A percentile compares a stretch with the other conserved stretches of the same genome.
phyloP scores from a whole-genome alignment of 495 filamentous ascomycete genomes.

The Bacidia gigantensis region DNA sequence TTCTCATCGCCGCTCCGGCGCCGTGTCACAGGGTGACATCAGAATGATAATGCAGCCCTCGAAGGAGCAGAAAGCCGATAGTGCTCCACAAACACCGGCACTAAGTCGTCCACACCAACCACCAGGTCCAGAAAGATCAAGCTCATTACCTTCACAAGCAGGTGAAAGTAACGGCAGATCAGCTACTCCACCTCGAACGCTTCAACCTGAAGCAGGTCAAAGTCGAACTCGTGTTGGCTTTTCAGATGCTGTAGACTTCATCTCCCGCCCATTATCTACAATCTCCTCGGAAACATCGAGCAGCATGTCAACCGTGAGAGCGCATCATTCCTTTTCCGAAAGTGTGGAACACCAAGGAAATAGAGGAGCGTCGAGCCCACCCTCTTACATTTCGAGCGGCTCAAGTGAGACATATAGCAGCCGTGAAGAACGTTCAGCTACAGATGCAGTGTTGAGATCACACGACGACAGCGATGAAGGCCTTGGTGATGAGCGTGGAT shows the following conservation, averaged over 20 bases:
- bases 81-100: conserved; percentile 57
- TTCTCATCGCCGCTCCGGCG: conserved; percentile 73
- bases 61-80: conserved; percentile 37
- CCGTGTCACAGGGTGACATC: conserved; percentile 74
- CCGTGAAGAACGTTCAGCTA: not conserved
- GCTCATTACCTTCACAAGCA: conserved; percentile 24
- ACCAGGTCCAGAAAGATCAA: conserved; percentile 24
- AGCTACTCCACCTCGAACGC: conserved; percentile 17
- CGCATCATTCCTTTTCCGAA: conserved; percentile 46
- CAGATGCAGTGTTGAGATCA: not conserved
- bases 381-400: not conserved
- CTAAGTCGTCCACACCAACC: conserved; percentile 25
- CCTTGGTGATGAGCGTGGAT: not conserved
- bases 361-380: conserved; percentile 24
- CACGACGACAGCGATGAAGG: not conserved
- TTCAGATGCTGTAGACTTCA: conserved; percentile 49
- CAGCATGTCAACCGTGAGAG: conserved; percentile 44
- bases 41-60: conserved; percentile 54
- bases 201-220: conserved; percentile 25
- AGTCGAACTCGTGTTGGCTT: conserved; percentile 41
- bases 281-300: conserved; percentile 63
- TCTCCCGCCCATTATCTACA: conserved; percentile 57
- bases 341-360: conserved; percentile 45
- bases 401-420: not conserved
- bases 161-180: conserved; percentile 24